phyloP scores from a whole-genome alignment of 108 stramenopile genomes.

The Cylindrotheca fusiformis region DNA sequence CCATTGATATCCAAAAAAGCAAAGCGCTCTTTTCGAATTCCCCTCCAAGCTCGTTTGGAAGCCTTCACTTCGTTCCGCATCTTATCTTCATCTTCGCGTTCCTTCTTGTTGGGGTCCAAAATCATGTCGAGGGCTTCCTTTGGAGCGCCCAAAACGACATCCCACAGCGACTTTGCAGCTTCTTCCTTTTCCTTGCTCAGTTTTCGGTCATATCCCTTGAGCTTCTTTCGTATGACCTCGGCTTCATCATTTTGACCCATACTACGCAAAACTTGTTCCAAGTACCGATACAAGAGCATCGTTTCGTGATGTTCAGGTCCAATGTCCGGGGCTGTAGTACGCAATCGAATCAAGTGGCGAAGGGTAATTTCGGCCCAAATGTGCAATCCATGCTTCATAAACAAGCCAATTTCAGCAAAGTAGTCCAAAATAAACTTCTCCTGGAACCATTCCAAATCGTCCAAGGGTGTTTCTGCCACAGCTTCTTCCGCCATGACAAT shows the following conservation, averaged over 20 bases:
- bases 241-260: slow-evolving; percentile 72
- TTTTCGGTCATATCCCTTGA: slow-evolving; percentile 3
- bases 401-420: slow-evolving; percentile 84
- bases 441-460: slow-evolving; percentile 87
- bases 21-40: slow-evolving; percentile 83
- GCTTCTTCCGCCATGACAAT: slow-evolving; percentile 92
- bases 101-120: slow-evolving; percentile 82
- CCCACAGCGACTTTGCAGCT: slow-evolving; percentile 70
- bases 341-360: slow-evolving; percentile 62
- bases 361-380: slow-evolving; percentile 82
- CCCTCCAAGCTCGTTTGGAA: slow-evolving; percentile 76
- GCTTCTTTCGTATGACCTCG: slow-evolving; percentile 39
- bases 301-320: slow-evolving; percentile 84
- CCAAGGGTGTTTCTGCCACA: slow-evolving; percentile 80
- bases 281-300: slow-evolving; percentile 59
- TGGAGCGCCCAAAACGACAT: slow-evolving; percentile 55
- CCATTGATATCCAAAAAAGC: slow-evolving; percentile 62
- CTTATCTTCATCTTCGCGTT: slow-evolving; percentile 79
- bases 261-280: slow-evolving; percentile 58
- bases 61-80: slow-evolving; percentile 77
- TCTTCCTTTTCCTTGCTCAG: slow-evolving; percentile 59
- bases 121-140: slow-evolving; percentile 74
- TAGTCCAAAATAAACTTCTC: slow-evolving; percentile 88
- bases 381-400: slow-evolving; percentile 75
- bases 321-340: slow-evolving; percentile 80